Base-by-base conservation (phyloP, 768 basidiomycete genomes). In the Psilocybe sp. region DNA sequence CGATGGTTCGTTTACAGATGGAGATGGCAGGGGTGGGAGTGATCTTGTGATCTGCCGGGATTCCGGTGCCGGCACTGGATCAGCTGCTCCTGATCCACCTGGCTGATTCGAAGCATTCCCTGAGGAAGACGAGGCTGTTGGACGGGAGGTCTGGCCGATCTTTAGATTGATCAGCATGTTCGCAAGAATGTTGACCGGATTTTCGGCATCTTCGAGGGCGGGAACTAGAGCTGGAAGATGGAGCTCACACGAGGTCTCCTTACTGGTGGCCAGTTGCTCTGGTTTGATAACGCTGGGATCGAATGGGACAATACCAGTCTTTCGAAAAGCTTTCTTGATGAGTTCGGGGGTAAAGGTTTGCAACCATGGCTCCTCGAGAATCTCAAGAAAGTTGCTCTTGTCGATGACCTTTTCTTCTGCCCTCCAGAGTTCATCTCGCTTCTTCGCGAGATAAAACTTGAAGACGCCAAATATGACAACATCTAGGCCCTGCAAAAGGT, bases 401-500 rank as follows among this genome's bases (percentile, higher is more conserved):
- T 47, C 55, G 18, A 74, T 55, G 6, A 48, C 52, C 38, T 53
- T 33, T 1, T 59, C 51, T 31, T 47, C 61, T 20, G 54, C 46
- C 10, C 55, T 18, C 40, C 53, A 40, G 31, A 14, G 42, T 16
- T 44, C 45, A 23, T 64, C 57, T 13, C 39, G 51, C 14, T 56
- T 52, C 52, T 60, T 14, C 10, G 34, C 18, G 28, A 46, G 68
- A 15, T 32, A 51, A 1, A 19, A 13, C 52, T 77, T 76, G 5
- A 76, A 46, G 3, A 55, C 34, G 1, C 34, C 20, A 41, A 61
- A 58, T 16, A 57, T 59, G 3, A 69, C 70, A 34, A 78, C 64
- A 54, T 78, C 74, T 18, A 75, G 67, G 0, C 70, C 72, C 51
- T 78, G 76, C 39, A 70, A 74, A 33, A 72, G 48, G 51, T 80